Base-by-base conservation (phyloP, 1,284 basidiomycete genomes). In the Microbotryum violaceum region DNA sequence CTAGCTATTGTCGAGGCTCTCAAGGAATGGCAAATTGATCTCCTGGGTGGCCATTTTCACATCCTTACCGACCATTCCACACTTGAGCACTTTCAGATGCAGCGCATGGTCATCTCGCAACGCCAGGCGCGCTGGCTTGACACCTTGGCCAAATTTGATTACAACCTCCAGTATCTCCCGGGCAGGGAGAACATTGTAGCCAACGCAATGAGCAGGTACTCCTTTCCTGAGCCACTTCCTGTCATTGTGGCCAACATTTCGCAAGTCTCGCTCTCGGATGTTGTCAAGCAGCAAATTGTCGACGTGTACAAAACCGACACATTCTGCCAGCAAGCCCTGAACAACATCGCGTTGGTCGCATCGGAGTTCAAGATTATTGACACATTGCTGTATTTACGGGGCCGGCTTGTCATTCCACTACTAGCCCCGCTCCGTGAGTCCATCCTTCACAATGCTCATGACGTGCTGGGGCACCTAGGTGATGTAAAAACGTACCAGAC, bases 1-100 rank as follows among this genome's bases (percentile, higher is more conserved):
- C 54, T 69, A 6, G 62, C 62, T 2, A 54, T 69, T 16, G 58
- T 66, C 16, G 55, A 60, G 16, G 42, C 65, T 44, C 61, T 60
- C 27, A 55, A 59, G 44, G 54, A 58, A 31, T 67, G 64, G 61
- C 33, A 44, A 14, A 48, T 54, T 4, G 59, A 67, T 23, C 31
- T 67, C 14, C 44, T 60, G 4, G 78, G 77, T 0, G 49, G 60
- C 0, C 69, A 58, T 0, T 74, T 80, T 47, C 52, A 57, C 0
- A 67, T 80, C 1, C 74, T 73, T 52, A 79, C 77, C 0, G 76
- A 80, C 62, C 79, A 82, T 60, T 51, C 67, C 0, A 79, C 76
- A 0, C 69, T 81, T 0, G 70, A 78, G 37, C 73, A 76, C 57
- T 78, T 81, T 49, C 3, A 67, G 2, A 66, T 62, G 0, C 78